These are phyloP conservation scores for Andrographis paniculata DNA, from an alignment of 305 asterid species.

Conservation along the genomic window DNA sequence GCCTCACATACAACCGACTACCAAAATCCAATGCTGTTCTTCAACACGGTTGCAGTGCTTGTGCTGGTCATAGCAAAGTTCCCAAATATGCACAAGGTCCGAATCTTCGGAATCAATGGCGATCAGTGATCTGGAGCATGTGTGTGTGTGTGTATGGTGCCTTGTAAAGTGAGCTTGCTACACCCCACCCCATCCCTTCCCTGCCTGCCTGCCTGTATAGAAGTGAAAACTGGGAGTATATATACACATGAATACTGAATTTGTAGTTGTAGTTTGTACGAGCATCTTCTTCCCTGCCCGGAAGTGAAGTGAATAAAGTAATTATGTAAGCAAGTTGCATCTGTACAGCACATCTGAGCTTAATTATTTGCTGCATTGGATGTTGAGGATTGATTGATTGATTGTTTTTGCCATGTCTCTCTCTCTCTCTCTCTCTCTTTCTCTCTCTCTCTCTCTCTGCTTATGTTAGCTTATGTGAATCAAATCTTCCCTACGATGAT, in stretches of 20 bases:
- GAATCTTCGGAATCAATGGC: slow-evolving; percentile 88
- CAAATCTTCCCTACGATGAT: too few species aligned
- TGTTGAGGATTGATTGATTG: too few species aligned
- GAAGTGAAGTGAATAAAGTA: slow-evolving; percentile 26
- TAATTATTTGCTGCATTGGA: too few species aligned
- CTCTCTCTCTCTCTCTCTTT: too few species aligned
- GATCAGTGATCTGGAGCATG: slow-evolving; percentile 41
- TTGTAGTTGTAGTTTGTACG: slow-evolving; percentile 9
- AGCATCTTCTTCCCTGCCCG: slow-evolving; percentile 20
- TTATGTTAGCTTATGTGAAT: too few species aligned
- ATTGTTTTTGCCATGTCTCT: too few species aligned
- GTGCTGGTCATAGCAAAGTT: slow-evolving; percentile 86
- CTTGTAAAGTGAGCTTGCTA: too few species aligned
- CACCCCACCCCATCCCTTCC: too few species aligned
- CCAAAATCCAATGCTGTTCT: slow-evolving; percentile 78
- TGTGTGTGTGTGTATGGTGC: slow-evolving; percentile 1
- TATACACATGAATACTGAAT: background rate
- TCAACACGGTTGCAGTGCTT: slow-evolving; percentile 74
- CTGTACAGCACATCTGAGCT: slow-evolving; percentile 46
- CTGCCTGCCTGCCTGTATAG: background rate
- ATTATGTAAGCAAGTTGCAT: slow-evolving; percentile 31
- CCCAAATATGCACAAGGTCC: slow-evolving; percentile 97
- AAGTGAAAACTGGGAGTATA: slow-evolving; percentile 17
- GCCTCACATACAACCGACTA: slow-evolving; percentile 95
- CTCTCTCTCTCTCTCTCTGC: too few species aligned